Evolutionary conservation across 768 basidiomycete genomes (phyloP).

Genomic region (Tulasnella sp.): DNA sequence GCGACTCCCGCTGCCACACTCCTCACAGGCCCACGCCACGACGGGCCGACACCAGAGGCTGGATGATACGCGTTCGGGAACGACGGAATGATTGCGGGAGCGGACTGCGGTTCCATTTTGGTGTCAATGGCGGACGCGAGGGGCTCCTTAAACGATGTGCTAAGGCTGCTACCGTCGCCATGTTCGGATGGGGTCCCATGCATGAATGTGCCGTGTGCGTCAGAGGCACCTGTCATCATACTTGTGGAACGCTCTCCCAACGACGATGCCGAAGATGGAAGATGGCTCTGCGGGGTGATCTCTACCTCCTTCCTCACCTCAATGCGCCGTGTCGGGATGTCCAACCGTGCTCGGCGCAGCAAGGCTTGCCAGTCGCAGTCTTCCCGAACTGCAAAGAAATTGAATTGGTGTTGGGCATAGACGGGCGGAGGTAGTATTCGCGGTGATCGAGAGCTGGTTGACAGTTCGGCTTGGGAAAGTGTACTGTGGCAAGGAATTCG

Average conservation of each 20-base stretch:
- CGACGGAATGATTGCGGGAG: slow-evolving; percentile 54
- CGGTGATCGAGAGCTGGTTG: slow-evolving; percentile 51
- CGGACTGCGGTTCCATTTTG: slow-evolving; percentile 39
- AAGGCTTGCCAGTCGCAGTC: slow-evolving; percentile 63
- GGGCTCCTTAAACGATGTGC: slow-evolving; percentile 60
- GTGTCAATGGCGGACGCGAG: slow-evolving; percentile 62
- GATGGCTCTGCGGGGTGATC: slow-evolving; percentile 25
- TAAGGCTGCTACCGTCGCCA: background rate
- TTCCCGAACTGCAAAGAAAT: slow-evolving; percentile 63
- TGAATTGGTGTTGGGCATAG: slow-evolving; percentile 78
- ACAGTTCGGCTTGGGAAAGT: slow-evolving; percentile 73
- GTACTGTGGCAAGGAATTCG: slow-evolving; percentile 34
- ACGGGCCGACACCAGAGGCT: slow-evolving; percentile 10
- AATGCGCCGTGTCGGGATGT: slow-evolving; percentile 46
- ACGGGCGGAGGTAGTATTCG: slow-evolving; percentile 59
- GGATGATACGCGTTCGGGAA: slow-evolving; percentile 49
- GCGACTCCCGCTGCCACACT: slow-evolving; percentile 38
- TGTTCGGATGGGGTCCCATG: slow-evolving; percentile 1
- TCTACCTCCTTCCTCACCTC: slow-evolving; percentile 65
- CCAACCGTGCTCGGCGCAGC: slow-evolving; percentile 52
- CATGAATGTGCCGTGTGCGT: slow-evolving; percentile 3
- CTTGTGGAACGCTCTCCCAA: background rate
- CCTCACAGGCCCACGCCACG: slow-evolving; percentile 21
- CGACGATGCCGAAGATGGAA: no score
- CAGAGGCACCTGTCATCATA: background rate